phyloP scores from a whole-genome alignment of 1,284 basidiomycete genomes.

The Omphalotus olearius region DNA sequence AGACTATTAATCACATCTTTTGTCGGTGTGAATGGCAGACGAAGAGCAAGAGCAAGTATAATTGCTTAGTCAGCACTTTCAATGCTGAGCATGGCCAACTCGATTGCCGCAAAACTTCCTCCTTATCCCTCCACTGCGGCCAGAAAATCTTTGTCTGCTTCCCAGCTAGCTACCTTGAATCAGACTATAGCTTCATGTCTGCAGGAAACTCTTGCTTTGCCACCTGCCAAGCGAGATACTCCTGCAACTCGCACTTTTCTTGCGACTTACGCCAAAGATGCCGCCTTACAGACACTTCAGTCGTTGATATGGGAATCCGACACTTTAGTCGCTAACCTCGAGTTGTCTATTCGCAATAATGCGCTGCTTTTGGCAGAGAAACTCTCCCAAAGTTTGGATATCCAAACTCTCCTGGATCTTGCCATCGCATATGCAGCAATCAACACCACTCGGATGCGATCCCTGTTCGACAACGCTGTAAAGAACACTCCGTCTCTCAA shows the following conservation, averaged over 20 bases:
- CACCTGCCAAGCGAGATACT: constrained; percentile 40
- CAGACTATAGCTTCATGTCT: constrained; percentile 45
- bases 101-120: constrained; percentile 19
- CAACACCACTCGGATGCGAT: constrained; percentile 39
- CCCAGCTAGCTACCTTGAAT: constrained; percentile 46
- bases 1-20: too few relatives aligned
- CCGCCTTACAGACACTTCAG: constrained; percentile 46
- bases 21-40: too few relatives aligned
- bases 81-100: neutral
- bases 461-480: constrained; percentile 39
- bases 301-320: constrained; percentile 49
- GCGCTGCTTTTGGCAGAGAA: constrained; percentile 54
- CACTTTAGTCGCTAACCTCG: constrained; percentile 27
- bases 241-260: constrained; percentile 46
- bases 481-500: constrained; percentile 26
- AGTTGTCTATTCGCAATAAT: constrained; percentile 45
- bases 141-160: constrained; percentile 47
- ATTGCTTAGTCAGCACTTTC: neutral
- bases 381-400: constrained; percentile 41
- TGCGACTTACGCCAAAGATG: constrained; percentile 52
- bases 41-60: too few relatives aligned
- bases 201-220: constrained; percentile 39
- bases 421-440: constrained; percentile 49
- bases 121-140: constrained; percentile 50
- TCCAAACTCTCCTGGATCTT: constrained; percentile 57